phyloP scores from a whole-genome alignment of 495 filamentous ascomycete species.

The Penicillium daleae region DNA sequence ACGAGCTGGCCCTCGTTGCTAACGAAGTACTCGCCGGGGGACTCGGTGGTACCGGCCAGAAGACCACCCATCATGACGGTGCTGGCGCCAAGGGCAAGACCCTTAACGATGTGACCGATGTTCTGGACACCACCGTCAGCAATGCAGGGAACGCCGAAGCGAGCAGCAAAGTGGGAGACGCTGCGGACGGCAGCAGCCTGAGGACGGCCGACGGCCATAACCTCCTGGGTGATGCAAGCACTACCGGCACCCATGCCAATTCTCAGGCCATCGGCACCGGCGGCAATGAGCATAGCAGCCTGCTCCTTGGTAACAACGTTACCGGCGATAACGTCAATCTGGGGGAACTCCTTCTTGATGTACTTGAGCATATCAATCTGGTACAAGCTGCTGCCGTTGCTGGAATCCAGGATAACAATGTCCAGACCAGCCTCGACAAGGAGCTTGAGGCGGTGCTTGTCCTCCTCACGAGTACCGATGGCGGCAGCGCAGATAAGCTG shows the following conservation, averaged over 20 bases:
- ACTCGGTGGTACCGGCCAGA: constrained; percentile 95
- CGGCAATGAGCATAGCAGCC: constrained; percentile 87
- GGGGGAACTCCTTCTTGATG: constrained; percentile 83
- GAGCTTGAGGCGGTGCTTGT: constrained; percentile 82
- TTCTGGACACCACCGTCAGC: constrained; percentile 98
- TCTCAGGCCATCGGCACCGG: constrained; percentile 92
- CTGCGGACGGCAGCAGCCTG: constrained; percentile 92
- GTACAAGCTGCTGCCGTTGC: constrained; percentile 96
- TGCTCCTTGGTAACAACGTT: constrained; percentile 98
- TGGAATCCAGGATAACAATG: constrained; percentile 92
- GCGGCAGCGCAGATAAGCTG: constrained; percentile 95
- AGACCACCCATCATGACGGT: constrained; percentile 99
- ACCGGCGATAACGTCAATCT: constrained; percentile 92
- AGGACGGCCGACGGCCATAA: constrained; percentile 97
- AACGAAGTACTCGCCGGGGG: constrained; percentile 94
- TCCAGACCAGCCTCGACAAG: constrained; percentile 95
- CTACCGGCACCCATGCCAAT: constrained; percentile 99
- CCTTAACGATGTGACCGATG: constrained; percentile 98
- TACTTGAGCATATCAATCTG: constrained; percentile 97
- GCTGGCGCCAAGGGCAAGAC: constrained; percentile 88
- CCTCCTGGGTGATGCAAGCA: constrained; percentile 99
- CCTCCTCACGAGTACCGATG: constrained; percentile 91
- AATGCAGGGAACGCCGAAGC: constrained; percentile 96
- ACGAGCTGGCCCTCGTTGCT: constrained; percentile 94
- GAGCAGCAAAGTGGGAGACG: constrained; percentile 83